Conservation (phyloP, 225 moss, liverwort and hornwort species). For the Straminergon stramineum region DNA sequence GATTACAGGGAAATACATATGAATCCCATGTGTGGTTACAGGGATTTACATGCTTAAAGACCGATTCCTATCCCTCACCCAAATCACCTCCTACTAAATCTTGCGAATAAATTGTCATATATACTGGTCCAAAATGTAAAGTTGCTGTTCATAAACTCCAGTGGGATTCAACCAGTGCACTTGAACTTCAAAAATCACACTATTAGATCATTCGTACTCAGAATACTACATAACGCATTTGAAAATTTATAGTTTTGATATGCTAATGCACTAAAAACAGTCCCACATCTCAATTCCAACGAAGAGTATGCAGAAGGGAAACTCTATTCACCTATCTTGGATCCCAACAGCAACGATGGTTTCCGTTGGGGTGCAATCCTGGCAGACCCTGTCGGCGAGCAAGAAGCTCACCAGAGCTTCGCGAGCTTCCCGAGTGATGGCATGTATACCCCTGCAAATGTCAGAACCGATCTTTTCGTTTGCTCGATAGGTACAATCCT, state of each 20-base stretch:
- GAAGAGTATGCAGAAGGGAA: not conserved
- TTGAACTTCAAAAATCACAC: not conserved
- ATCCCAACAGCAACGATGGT: not conserved
- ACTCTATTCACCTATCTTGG: not conserved
- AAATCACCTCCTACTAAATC: not conserved
- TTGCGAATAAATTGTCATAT: not conserved
- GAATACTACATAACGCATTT: too few relatives aligned
- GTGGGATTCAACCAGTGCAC: not conserved
- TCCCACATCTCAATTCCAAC: not conserved
- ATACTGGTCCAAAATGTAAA: not conserved
- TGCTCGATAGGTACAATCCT: not conserved
- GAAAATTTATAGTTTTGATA: not conserved
- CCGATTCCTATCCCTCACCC: not conserved
- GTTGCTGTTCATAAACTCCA: not conserved
- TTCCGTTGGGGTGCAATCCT: not conserved
- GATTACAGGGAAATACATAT: not conserved
- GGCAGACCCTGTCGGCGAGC: not conserved
- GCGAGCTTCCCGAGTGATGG: constrained; percentile 1
- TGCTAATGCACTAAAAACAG: too few relatives aligned
- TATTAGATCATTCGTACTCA: too few relatives aligned
- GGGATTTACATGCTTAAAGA: not conserved
- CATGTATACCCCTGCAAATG: not conserved
- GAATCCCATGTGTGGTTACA: not conserved
- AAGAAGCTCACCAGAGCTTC: constrained; percentile 6
- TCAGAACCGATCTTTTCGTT: not conserved